These are phyloP conservation scores for Hemileccinum impolitum DNA, from an alignment of 768 basidiomycete genomes.

Conservation along the genomic window DNA sequence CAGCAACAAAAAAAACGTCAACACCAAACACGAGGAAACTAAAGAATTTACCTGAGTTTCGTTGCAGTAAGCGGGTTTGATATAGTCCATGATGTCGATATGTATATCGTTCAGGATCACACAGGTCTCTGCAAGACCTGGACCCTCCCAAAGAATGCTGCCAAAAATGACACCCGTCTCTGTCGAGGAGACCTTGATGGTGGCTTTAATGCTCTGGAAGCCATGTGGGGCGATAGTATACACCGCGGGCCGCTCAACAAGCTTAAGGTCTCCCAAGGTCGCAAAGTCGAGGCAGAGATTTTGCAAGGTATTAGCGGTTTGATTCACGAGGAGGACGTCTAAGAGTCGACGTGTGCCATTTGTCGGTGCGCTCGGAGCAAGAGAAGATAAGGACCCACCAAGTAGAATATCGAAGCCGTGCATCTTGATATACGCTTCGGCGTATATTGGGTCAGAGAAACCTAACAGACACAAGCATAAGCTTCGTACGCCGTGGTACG, in stretches of 20 bases:
- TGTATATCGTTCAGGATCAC: constrained; percentile 97
- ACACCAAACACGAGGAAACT: not conserved
- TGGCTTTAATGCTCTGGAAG: constrained; percentile 98
- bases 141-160: constrained; percentile 94
- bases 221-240: constrained; percentile 94
- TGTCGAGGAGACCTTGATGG: constrained; percentile 96
- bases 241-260: constrained; percentile 92
- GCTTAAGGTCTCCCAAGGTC: constrained; percentile 93
- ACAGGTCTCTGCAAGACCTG: constrained; percentile 81
- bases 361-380: not conserved
- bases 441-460: constrained; percentile 98
- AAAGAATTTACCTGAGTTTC: constrained; percentile 72
- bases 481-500: not conserved
- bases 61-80: constrained; percentile 77
- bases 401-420: constrained; percentile 96
- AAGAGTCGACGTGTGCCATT: not conserved
- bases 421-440: constrained; percentile 96
- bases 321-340: constrained; percentile 97
- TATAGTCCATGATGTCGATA: constrained; percentile 76
- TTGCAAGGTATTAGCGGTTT: constrained; percentile 89
- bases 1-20: constrained; percentile 6
- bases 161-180: constrained; percentile 99
- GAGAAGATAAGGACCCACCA: constrained; percentile 41
- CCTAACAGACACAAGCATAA: constrained; percentile 40
- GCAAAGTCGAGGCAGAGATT: constrained; percentile 98